These are phyloP conservation scores for Phytophthora nicotianae DNA, from an alignment of 352 stramenopile genomes.

Conservation along the genomic window DNA sequence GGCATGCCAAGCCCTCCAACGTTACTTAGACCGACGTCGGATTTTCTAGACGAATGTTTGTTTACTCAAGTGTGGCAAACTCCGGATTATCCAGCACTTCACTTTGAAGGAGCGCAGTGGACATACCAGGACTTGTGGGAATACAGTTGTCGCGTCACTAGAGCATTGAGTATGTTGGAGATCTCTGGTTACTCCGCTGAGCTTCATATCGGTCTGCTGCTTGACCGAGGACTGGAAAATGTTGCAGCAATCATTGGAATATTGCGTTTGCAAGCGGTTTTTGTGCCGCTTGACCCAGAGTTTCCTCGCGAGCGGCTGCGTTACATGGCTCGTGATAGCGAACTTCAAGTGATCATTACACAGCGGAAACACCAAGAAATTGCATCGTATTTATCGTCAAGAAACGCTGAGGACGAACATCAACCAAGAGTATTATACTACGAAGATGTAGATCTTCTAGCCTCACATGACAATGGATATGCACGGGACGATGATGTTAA, in stretches of 20 bases:
- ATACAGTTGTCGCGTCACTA: slow-evolving; percentile 28
- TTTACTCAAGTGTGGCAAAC: slow-evolving; percentile 36
- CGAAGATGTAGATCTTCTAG: slow-evolving; percentile 31
- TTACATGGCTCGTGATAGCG: slow-evolving; percentile 54
- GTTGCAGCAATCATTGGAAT: slow-evolving; percentile 49
- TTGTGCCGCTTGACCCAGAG: slow-evolving; percentile 52
- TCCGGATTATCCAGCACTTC: slow-evolving; percentile 34
- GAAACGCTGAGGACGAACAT: slow-evolving; percentile 3
- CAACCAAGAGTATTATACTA: slow-evolving; percentile 34
- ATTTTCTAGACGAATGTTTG: slow-evolving; percentile 50
- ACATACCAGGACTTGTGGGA: slow-evolving; percentile 50
- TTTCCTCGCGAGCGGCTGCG: slow-evolving; percentile 54
- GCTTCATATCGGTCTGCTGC: slow-evolving; percentile 46
- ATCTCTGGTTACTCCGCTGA: slow-evolving; percentile 3
- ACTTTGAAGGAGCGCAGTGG: slow-evolving; percentile 46
- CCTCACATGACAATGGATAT: neutral
- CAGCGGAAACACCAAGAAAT: slow-evolving; percentile 32
- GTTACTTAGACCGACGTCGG: neutral
- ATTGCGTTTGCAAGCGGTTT: slow-evolving; percentile 42
- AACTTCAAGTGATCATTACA: slow-evolving; percentile 48
- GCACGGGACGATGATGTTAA: neutral
- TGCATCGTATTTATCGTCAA: slow-evolving; percentile 27
- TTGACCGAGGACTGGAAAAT: slow-evolving; percentile 49
- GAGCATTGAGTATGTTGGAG: slow-evolving; percentile 24
- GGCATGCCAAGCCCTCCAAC: slow-evolving; percentile 17